phyloP scores from a whole-genome alignment of 768 basidiomycete genomes.

The Boletus insuetus region DNA sequence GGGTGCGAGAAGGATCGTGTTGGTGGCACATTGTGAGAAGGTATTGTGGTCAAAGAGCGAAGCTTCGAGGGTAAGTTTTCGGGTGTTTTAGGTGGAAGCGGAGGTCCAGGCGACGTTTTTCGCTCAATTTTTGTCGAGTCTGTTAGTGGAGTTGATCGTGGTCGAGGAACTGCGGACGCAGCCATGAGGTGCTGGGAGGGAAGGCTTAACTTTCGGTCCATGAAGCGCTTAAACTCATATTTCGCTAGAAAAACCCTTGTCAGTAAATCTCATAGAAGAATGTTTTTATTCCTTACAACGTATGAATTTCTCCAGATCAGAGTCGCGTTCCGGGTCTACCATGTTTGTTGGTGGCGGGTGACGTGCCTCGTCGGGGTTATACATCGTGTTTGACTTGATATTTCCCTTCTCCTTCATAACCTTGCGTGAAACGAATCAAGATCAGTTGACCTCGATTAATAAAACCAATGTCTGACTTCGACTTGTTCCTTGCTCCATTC shows the following conservation, averaged over 20 bases:
- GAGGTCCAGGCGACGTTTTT: conserved; percentile 24
- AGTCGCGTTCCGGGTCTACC: conserved; percentile 77
- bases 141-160: conserved; percentile 16
- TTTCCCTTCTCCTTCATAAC: conserved; percentile 82
- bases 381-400: conserved; percentile 69
- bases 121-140: conserved; percentile 11
- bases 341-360: conserved; percentile 82
- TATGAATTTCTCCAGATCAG: conserved; percentile 89
- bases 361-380: conserved; percentile 80
- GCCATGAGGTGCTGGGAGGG: conserved; percentile 36
- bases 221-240: conserved; percentile 74
- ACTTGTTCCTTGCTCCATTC: conserved; percentile 87
- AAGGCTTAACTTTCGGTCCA: conserved; percentile 41
- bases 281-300: conserved; percentile 50
- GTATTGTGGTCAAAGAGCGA: conserved; percentile 9
- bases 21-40: conserved; percentile 15
- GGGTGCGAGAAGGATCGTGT: conserved; percentile 38
- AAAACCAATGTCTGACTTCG: conserved; percentile 50
- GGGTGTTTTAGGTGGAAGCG: conserved; percentile 26
- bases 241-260: conserved; percentile 50
- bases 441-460: conserved; percentile 7
- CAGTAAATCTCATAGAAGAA: not conserved
- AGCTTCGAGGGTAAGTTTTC: conserved; percentile 25
- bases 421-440: conserved; percentile 38
- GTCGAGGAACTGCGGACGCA: conserved; percentile 22